Evolutionary conservation across 73 alveolate genomes (phyloP), one percentile per base, ranked within the genome.

Genomic region (Tetrahymena thermophila): DNA sequence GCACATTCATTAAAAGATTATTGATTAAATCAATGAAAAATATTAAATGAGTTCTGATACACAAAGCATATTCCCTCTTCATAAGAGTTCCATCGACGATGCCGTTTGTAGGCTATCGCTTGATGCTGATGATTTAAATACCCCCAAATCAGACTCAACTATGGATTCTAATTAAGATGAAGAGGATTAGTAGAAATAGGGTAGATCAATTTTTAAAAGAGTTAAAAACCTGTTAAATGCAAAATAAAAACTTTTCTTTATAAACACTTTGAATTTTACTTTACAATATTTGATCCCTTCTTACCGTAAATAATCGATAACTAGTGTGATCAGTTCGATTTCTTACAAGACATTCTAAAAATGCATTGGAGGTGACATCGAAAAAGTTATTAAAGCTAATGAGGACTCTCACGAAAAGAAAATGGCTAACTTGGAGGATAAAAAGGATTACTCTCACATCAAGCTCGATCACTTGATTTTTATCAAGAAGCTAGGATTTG

Each of bases 401-500:
- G 95, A 95, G 84, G 94, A 95, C 40, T 85, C 93, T 89, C 97
- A 89, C 84, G 97, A 95, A 55, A 95, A 95, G 93, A 85, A 95
- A 35, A 95, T 95, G 97, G 43, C 93, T 57, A 95, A 44, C 55
- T 93, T 85, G 85, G 94, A 71, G 4, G 71, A 94, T 43, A 50
- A 95, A 85, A 34, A 85, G 56, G 93, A 85, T 84, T 93, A 84
- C 1, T 94, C 93, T 25, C 94, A 95, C 85, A 35, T 95, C 34
- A 93, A 40, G 21, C 28, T 95, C 13, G 97, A 95, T 17, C 94
- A 95, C 40, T 85, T 95, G 97, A 89, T 95, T 11, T 56, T 71
- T 43, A 95, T 95, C 21, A 95, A 95, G 94, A 95, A 95, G 21
- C 83, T 95, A 85, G 97, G 97, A n/a, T 57, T 94, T 8, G 98